Percentiles rank a stretch among this genome's conserved stretches.
Conservation (phyloP, 2,329 filamentous ascomycete species). For the Fusarium acutatum region DNA sequence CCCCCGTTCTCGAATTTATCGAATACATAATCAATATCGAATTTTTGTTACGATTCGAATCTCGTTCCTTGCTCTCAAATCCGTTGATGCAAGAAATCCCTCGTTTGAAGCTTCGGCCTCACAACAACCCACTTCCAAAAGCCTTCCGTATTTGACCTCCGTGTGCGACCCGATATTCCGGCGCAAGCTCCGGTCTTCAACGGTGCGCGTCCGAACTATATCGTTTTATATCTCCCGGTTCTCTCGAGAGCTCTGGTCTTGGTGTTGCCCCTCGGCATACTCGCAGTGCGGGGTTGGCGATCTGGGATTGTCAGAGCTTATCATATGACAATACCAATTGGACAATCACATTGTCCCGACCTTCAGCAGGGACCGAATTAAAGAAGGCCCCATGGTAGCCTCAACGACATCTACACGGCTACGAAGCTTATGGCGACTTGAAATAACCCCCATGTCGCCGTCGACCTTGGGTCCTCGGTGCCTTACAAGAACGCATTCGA, state of each 20-base stretch:
- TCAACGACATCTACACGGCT: background rate
- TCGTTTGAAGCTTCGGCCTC: constrained; percentile 16
- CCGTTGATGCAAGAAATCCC: constrained; percentile 26
- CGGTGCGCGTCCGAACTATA: background rate
- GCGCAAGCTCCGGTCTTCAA: constrained; percentile 9
- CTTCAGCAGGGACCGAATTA: background rate
- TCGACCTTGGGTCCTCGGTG: background rate
- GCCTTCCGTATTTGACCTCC: constrained; percentile 11
- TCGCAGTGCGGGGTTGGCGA: constrained; percentile 27
- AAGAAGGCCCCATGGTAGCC: background rate
- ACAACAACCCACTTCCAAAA: background rate
- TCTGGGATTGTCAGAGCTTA: background rate
- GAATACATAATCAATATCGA: background rate
- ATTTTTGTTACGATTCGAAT: background rate
- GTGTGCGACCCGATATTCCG: constrained; percentile 39
- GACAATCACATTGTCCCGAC: background rate
- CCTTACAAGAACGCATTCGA: background rate
- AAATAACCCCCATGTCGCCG: background rate
- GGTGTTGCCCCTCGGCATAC: constrained; percentile 16
- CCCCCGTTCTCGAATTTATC: constrained; percentile 2
- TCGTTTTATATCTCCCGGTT: background rate
- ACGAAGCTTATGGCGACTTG: background rate
- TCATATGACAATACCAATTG: background rate
- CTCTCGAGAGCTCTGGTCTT: background rate
- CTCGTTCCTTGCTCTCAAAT: background rate